Evolutionary conservation across 352 stramenopile genomes (phyloP).

Genomic region (Pythium rhizo-oryzae): DNA sequence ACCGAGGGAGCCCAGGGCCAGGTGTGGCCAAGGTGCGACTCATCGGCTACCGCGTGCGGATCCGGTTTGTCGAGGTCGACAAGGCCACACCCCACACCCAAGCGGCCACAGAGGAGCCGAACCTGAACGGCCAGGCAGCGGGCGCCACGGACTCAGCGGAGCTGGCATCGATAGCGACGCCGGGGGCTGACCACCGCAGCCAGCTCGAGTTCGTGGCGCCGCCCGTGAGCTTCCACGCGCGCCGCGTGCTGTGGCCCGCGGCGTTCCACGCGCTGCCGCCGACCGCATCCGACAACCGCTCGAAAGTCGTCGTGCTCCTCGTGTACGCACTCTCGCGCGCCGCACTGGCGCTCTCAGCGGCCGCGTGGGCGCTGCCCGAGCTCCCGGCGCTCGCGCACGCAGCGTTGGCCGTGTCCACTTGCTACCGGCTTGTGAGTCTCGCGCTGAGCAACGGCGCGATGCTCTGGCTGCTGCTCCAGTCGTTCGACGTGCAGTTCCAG

Average conservation of each 20-base stretch:
- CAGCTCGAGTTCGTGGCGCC: background rate
- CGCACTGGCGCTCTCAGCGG: background rate
- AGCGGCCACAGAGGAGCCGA: background rate
- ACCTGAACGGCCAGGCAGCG: background rate
- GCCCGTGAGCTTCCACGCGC: background rate
- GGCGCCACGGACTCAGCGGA: no score
- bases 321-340: background rate
- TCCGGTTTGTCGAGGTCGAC: conserved; percentile 1
- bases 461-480: conserved; percentile 13
- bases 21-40: background rate
- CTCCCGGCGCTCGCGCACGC: background rate
- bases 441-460: conserved; percentile 24
- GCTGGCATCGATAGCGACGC: no score
- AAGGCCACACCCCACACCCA: background rate
- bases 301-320: background rate
- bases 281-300: no score
- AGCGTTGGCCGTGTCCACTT: background rate
- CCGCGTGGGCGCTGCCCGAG: background rate
- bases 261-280: background rate
- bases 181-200: background rate
- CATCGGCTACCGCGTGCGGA: conserved; percentile 1
- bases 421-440: background rate
- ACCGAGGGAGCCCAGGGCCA: no score
- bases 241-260: background rate
- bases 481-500: conserved; percentile 33